Evolutionary conservation across 768 basidiomycete species (phyloP), one percentile per base, ranked within the genome.

Genomic region (Mrakia frigida): DNA sequence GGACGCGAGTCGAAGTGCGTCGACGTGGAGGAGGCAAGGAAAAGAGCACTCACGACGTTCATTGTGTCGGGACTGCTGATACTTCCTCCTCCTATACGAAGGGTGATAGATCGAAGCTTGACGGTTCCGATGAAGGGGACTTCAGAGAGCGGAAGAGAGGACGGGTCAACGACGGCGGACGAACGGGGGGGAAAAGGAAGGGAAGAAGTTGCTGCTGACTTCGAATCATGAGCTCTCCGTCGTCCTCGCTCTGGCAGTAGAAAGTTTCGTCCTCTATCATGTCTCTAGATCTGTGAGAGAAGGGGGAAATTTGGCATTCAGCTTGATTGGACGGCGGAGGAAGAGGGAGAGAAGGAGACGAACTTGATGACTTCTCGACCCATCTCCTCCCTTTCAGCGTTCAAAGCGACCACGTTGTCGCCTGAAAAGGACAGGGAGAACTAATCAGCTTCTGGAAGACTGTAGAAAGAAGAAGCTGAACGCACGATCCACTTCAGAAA

Each of bases 301-400:
- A n/a, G n/a, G 10, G 16, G 5, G 9, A 41, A n/a, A 10, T 35
- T 39, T 14, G 23, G n/a, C n/a, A 3, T 63, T 25, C 21, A 52
- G 37, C 3, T 4, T 43, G 23, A 21, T 7, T 5, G 31, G 33
- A 25, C 46, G 35, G 4, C 6, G 31, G n/a, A 56, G 23, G 35
- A 37, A 21, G 37, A 61, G 14, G 60, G 28, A 60, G 33, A 23
- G 28, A 53, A 18, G 5, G 5, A 39, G 33, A 33, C 70, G 28
- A 10, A 77, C 76, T 77, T 77, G 70, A 77, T 77, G 76, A 77
- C 65, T 4, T 65, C 76, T 37, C 46, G 46, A 16, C 76, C 76
- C 76, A 77, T 77, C 10, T 43, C 52, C 43, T 73, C 76, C 41
- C 52, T 21, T 52, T 77, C 76, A 11, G 52, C 60, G 76, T 77